These are phyloP conservation scores for Phytophthora tentaculata DNA, from an alignment of 352 stramenopile species.

Conservation along the genomic window DNA sequence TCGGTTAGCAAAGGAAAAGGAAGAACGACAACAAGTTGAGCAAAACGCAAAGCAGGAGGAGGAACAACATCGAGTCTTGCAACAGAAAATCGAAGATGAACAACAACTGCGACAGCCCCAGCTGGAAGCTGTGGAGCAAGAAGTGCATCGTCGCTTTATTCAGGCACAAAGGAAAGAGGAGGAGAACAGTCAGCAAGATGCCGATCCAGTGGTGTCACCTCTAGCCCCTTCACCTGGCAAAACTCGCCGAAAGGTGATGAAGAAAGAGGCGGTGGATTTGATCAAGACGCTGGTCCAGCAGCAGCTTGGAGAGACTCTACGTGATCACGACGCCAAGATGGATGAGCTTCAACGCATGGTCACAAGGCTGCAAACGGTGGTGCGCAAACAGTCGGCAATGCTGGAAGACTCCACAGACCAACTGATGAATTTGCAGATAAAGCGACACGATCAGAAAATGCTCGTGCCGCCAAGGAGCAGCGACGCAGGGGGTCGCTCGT, in stretches of 20 bases:
- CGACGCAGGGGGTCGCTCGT: not conserved
- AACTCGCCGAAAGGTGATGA: constrained; percentile 52
- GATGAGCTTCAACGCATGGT: constrained; percentile 51
- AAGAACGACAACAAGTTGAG: constrained; percentile 9
- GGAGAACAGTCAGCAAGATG: not conserved
- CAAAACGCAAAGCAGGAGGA: constrained; percentile 5
- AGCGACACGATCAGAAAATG: constrained; percentile 13
- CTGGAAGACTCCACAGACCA: constrained; percentile 39
- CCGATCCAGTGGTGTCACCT: not conserved
- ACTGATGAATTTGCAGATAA: constrained; percentile 22
- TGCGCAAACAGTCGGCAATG: constrained; percentile 49
- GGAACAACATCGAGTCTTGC: constrained; percentile 9
- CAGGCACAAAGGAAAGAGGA: constrained; percentile 4
- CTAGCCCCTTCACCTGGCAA: constrained; percentile 13
- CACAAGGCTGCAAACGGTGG: constrained; percentile 46
- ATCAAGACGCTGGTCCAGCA: constrained; percentile 50
- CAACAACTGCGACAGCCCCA: constrained; percentile 18
- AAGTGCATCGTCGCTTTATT: constrained; percentile 18
- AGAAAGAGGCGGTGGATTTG: constrained; percentile 50
- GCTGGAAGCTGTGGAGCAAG: constrained; percentile 11
- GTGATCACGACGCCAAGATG: constrained; percentile 49
- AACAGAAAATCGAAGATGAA: constrained; percentile 7
- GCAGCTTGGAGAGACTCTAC: constrained; percentile 45
- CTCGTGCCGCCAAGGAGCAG: constrained; percentile 8
- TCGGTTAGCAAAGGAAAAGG: constrained; percentile 4